Evolutionary conservation across 2,329 filamentous ascomycete species (phyloP).

Genomic region (Fusarium mangiferae): DNA sequence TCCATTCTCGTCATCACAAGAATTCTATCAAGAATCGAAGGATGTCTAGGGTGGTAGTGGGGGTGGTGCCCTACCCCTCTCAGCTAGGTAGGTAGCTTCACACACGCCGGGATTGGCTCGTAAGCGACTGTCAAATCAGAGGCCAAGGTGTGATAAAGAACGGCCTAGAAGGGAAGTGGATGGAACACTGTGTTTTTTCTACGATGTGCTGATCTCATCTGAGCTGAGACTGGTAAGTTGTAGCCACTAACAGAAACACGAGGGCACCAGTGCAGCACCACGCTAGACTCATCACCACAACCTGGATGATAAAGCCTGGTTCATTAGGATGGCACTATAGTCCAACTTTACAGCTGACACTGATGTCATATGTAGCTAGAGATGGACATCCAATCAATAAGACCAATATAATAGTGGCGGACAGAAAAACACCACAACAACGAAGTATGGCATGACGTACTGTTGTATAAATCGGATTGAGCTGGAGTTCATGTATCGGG

Average conservation of each 20-base stretch:
- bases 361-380: neutral
- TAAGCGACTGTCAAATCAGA: constrained; percentile 20
- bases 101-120: neutral
- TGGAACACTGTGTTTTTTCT: constrained; percentile 9
- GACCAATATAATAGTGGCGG: neutral
- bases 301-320: neutral
- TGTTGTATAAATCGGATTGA: neutral
- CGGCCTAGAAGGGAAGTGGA: constrained; percentile 28
- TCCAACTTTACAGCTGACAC: neutral
- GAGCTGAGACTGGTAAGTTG: neutral
- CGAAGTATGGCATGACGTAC: neutral
- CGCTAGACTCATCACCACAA: neutral
- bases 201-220: constrained; percentile 21
- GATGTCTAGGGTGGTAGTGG: constrained; percentile 32
- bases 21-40: constrained; percentile 15
- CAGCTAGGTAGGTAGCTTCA: constrained; percentile 8
- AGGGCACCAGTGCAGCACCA: neutral
- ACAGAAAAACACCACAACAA: neutral
- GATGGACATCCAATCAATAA: neutral
- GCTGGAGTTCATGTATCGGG: neutral
- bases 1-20: constrained; percentile 2
- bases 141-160: neutral
- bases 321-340: neutral
- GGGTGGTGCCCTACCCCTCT: neutral
- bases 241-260: neutral